These are phyloP conservation scores for Aspergillus saccharolyticus DNA, from an alignment of 495 filamentous ascomycete species.

Conservation along the genomic window DNA sequence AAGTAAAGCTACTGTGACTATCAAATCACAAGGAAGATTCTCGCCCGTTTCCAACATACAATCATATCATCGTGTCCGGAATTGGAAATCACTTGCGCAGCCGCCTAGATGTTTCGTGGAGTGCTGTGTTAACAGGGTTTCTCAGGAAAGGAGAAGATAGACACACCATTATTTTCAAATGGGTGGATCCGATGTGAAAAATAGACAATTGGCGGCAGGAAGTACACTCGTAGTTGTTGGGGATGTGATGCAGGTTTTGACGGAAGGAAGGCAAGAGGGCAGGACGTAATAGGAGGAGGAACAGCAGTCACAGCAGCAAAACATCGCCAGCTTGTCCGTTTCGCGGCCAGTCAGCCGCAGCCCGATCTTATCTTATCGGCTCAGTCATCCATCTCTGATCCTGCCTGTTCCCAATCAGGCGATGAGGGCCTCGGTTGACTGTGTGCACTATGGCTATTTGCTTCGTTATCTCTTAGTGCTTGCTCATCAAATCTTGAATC, in stretches of 20 bases:
- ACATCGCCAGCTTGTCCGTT: slow-evolving; percentile 29
- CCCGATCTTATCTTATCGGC: slow-evolving; percentile 37
- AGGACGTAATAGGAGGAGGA: slow-evolving; percentile 5
- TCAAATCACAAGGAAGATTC: slow-evolving; percentile 1
- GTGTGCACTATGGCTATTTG: too few species aligned
- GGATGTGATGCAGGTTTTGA: background rate
- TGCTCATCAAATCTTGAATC: too few species aligned
- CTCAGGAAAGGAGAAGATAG: background rate
- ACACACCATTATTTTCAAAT: slow-evolving; percentile 13
- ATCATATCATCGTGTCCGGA: slow-evolving; percentile 99
- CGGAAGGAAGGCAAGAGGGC: slow-evolving; percentile 4
- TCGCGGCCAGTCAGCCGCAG: slow-evolving; percentile 23
- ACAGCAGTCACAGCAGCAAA: slow-evolving; percentile 12
- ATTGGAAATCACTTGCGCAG: slow-evolving; percentile 75
- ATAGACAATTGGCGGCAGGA: too few species aligned
- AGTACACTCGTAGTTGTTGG: background rate
- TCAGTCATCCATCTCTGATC: slow-evolving; percentile 14
- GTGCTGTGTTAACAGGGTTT: slow-evolving; percentile 16
- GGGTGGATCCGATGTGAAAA: too few species aligned
- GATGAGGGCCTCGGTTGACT: slow-evolving; percentile 33
- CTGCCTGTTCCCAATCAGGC: slow-evolving; percentile 8
- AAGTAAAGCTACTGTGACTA: background rate
- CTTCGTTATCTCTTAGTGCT: too few species aligned
- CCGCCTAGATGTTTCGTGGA: slow-evolving; percentile 44
- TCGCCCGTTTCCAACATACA: slow-evolving; percentile 53